Evolutionary conservation across 164 flowering plant genomes (phyloP).

Genomic region (Dillenia suffruticosa): DNA sequence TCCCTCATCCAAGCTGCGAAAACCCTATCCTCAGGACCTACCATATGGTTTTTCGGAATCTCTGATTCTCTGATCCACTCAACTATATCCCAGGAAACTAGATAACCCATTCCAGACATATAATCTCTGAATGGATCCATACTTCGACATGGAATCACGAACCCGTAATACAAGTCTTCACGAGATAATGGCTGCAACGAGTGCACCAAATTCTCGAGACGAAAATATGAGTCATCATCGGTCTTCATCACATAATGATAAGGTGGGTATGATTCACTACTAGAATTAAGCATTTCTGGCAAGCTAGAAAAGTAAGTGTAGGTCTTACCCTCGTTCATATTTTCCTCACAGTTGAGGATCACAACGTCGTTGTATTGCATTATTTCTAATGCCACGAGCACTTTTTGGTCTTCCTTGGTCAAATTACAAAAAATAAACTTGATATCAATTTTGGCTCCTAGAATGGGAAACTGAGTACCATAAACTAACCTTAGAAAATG

Average conservation of each 20-base stretch:
- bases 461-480: constrained; percentile 42
- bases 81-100: constrained; percentile 14
- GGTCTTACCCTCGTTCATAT: constrained; percentile 83
- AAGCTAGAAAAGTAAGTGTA: constrained; percentile 72
- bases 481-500: constrained; percentile 75
- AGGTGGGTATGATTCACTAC: constrained; percentile 3
- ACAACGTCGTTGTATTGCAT: constrained; percentile 80
- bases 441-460: constrained; percentile 49
- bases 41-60: constrained; percentile 5
- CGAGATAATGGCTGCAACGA: constrained; percentile 10
- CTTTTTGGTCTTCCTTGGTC: constrained; percentile 70
- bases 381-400: constrained; percentile 74
- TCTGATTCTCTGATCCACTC: constrained; percentile 8
- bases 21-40: constrained; percentile 9
- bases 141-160: constrained; percentile 7
- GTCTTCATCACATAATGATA: constrained; percentile 20
- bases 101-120: constrained; percentile 18
- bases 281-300: constrained; percentile 40
- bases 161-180: constrained; percentile 14
- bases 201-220: constrained; percentile 5
- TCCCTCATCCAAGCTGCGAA: constrained; percentile 6
- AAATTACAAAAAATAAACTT: constrained; percentile 86
- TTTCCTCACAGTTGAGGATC: constrained; percentile 70
- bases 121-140: constrained; percentile 5
- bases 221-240: constrained; percentile 12